These are phyloP conservation scores for Tolypocladium guangdongense DNA, from an alignment of 2,329 filamentous ascomycete genomes.

Conservation along the genomic window DNA sequence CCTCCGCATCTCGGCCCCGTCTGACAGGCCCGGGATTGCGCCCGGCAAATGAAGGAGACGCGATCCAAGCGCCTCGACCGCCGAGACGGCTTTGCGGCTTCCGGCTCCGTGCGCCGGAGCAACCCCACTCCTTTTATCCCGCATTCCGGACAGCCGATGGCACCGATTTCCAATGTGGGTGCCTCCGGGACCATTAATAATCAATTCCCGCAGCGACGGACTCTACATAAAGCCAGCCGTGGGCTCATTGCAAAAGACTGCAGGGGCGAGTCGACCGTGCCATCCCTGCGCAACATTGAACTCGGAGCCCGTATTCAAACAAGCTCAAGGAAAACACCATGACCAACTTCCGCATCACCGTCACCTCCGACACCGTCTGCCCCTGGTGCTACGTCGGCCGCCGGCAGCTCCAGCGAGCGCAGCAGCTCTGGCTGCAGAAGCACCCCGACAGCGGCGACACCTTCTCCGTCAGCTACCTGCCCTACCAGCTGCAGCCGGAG, in stretches of 20 bases:
- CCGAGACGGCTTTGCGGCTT: neutral
- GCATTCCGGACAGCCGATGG: neutral
- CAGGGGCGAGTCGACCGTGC: neutral
- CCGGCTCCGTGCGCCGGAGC: neutral
- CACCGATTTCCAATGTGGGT: neutral
- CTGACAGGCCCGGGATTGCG: neutral
- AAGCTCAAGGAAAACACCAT: conserved; percentile 29
- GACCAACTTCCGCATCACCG: conserved; percentile 40
- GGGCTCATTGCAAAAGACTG: neutral
- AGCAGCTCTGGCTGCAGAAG: conserved; percentile 26
- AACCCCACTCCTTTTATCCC: neutral
- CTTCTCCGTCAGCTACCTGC: conserved; percentile 35
- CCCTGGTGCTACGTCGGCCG: conserved; percentile 42
- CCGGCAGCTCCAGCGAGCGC: conserved; percentile 33
- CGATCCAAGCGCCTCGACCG: neutral
- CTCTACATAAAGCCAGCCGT: neutral
- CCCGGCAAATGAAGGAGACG: neutral
- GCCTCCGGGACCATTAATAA: neutral
- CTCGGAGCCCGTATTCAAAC: no score
- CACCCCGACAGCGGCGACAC: conserved; percentile 46
- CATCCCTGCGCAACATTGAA: neutral
- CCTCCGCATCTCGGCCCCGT: neutral
- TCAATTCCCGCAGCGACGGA: neutral
- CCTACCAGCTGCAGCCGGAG: conserved; percentile 32
- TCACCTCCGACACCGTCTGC: conserved; percentile 39